A percentile compares a stretch with the other conserved stretches of the same genome.
phyloP scores from a whole-genome alignment of 768 basidiomycete genomes.

The Podaxis sp. region DNA sequence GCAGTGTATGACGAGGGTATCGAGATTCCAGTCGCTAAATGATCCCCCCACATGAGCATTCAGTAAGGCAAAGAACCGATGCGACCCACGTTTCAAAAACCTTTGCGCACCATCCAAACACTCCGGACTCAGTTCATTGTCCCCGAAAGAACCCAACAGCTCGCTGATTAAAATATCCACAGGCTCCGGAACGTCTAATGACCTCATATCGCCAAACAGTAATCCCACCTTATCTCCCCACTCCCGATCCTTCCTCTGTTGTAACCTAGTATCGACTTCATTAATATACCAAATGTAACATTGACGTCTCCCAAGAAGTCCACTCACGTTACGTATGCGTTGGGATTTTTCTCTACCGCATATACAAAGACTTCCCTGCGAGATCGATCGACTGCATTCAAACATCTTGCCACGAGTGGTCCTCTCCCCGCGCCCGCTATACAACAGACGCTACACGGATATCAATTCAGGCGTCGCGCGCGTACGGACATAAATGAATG shows the following conservation, averaged over 20 bases:
- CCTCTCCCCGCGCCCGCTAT: slow-evolving; percentile 96
- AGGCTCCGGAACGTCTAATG: slow-evolving; percentile 76
- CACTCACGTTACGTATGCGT: slow-evolving; percentile 87
- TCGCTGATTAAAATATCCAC: slow-evolving; percentile 96
- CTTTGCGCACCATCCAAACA: slow-evolving; percentile 95
- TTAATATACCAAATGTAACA: background rate
- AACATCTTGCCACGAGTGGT: slow-evolving; percentile 83
- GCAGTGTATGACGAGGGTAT: slow-evolving; percentile 97
- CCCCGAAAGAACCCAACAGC: slow-evolving; percentile 94
- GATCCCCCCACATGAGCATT: background rate
- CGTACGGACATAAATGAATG: slow-evolving; percentile 4
- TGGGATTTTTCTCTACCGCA: slow-evolving; percentile 96
- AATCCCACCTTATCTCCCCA: slow-evolving; percentile 83
- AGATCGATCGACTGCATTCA: slow-evolving; percentile 73
- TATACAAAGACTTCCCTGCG: slow-evolving; percentile 65
- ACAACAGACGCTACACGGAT: slow-evolving; percentile 65
- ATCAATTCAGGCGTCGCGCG: background rate
- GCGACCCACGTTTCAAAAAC: slow-evolving; percentile 80
- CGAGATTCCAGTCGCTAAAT: slow-evolving; percentile 84
- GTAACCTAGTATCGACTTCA: slow-evolving; percentile 53
- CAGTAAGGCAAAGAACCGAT: slow-evolving; percentile 1
- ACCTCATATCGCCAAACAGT: slow-evolving; percentile 94
- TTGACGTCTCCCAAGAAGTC: slow-evolving; percentile 15
- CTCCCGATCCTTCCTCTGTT: slow-evolving; percentile 76
- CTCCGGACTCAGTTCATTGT: slow-evolving; percentile 98